Base-by-base conservation (phyloP, 1,284 basidiomycete species). In the Boletus calvinii region DNA sequence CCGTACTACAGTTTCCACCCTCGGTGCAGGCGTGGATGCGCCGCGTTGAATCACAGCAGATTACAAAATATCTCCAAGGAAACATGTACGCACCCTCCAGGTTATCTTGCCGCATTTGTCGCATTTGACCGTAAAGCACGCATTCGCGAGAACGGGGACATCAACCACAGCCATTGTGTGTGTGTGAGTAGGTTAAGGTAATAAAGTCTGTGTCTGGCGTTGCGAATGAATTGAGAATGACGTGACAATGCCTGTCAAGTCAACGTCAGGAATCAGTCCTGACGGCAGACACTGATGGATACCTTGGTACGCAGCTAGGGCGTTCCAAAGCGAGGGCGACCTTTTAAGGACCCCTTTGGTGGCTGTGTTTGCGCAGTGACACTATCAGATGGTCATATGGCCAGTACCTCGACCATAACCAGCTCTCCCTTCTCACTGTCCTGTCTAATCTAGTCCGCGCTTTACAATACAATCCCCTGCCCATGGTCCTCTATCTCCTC, bases 101-200 rank as follows among this genome's bases (percentile, higher is more conserved):
- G 84, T 88, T 22, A 73, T 83, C 76, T 89, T 90, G 45, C 77
- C 77, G 68, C 87, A 90, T 52, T 69, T 75, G 50, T 68, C 70
- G 71, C 87, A 90, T 57, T 76, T 76, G 50, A 84, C 81, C 52
- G 69, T 62, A 64, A 69, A 79, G 72, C 87, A 90, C 48, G 68
- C 57, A 65, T 85, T 72, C 56, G 76, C 76, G 48, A 78, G 82
- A 53, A 68, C 60, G 59, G 64, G 50, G 35, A 40, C 38, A 34
- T 64, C 55, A 30, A 36, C 36, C 18, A 42, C 43, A 36, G 61
- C 53, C 68, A 69, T 69, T 41, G 43, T 40, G 34, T 56, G 52
- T 62, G 55, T 48, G 55, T 55, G 56, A 53, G 64, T 68, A 65
- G 53, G 62, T 70, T 67, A 68, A 59, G 60, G 60, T 68, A 70